Evolutionary conservation across 192 early-diverging fungal genomes (phyloP).

Genomic region (Funneliformis geosporum): DNA sequence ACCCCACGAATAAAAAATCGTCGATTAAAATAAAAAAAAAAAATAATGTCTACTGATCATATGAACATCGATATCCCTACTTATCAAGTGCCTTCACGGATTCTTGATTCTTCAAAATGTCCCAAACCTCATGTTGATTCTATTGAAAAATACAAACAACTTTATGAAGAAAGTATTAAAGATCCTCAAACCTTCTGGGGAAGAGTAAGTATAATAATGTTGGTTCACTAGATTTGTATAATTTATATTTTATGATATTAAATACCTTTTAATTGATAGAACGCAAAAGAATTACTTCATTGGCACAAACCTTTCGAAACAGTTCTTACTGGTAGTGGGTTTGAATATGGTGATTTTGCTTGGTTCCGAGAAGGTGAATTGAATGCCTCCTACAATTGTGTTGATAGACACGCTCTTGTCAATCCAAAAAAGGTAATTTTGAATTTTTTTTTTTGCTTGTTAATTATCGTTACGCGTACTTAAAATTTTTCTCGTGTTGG

Average conservation of each 20-base stretch:
- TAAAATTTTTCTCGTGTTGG: not conserved
- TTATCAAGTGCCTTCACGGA: constrained; percentile 64
- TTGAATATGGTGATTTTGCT: constrained; percentile 83
- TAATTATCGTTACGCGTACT: not conserved
- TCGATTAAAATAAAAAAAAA: not conserved
- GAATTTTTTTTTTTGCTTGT: not conserved
- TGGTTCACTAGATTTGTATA: not conserved
- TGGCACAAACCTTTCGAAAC: constrained; percentile 83
- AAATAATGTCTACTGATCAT: constrained; percentile 31
- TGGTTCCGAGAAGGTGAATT: constrained; percentile 94
- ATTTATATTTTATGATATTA: not conserved
- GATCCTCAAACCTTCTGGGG: constrained; percentile 85
- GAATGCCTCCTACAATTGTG: constrained; percentile 95
- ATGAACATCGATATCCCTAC: constrained; percentile 21
- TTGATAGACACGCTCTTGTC: constrained; percentile 85
- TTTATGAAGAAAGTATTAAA: constrained; percentile 79
- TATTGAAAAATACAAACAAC: constrained; percentile 75
- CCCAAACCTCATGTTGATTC: constrained; percentile 73
- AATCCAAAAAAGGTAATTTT: constrained; percentile 71
- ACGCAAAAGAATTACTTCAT: constrained; percentile 74
- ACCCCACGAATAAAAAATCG: no score
- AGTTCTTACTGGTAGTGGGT: constrained; percentile 64
- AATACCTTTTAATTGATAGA: constrained; percentile 36
- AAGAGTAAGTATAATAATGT: constrained; percentile 52
- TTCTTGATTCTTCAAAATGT: constrained; percentile 51